Base-by-base conservation (phyloP, 192 early-diverging fungal genomes). In the Coemansia pectinata region DNA sequence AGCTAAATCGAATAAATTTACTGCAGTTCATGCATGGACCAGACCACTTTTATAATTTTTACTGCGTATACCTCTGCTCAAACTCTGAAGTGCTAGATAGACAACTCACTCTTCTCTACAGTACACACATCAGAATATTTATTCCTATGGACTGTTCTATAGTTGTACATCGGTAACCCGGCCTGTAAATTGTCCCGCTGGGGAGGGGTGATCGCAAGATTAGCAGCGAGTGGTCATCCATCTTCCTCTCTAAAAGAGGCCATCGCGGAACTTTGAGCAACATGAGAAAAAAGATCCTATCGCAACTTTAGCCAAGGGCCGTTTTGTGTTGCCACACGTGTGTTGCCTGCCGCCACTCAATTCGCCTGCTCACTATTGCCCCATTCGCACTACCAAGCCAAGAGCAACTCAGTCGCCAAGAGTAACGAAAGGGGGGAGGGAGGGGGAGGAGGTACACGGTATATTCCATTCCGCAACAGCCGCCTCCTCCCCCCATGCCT, bases 261-360 rank as follows among this genome's bases (percentile, higher is more conserved):
- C 12, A 47, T 19, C 45, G 45, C 45, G 45, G 45, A 47, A 15
- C 45, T 47, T 47, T 47, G 45, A 47, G 45, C 45, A 47, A 47
- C 45, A n/a, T 19, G 45, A 4, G 15, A 47, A 47, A 47, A 47
- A 47, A 19, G 5, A 15, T 29, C 25, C 53, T 29, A 57, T 27
- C 53, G 10, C 29, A 5, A 6, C 53, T 29, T 29, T 57, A 31
- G 53, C 53, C 53, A 57, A 57, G 53, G 25, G 27, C 2, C 27
- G 12, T 19, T 31, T 29, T 57, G 53, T 57, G 53, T 29, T 31
- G 23, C 53, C 53, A 57, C 53, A 57, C 53, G 53, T 57, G 53
- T 57, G 53, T 12, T 9, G 23, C 12, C 11, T 57, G 27, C 27
- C 53, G 53, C 27, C 11, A 33, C 53, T 11, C 27, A 31, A 57